Evolutionary conservation across 805 yeast genomes (phyloP).

Genomic region (Saccharomycopsis sp.): DNA sequence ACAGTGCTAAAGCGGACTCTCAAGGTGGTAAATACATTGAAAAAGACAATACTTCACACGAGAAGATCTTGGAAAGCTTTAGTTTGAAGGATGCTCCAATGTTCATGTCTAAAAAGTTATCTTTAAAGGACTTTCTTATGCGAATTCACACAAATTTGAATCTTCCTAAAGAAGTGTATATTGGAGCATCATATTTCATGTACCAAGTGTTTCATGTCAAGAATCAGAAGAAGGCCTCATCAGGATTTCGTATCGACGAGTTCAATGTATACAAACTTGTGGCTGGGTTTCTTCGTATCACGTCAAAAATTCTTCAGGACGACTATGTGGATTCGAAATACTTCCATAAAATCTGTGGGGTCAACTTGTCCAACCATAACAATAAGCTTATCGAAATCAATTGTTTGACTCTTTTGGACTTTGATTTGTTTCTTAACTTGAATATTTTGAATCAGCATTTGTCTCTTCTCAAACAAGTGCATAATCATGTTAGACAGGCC

Average conservation of each 20-base stretch:
- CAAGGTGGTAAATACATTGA: background rate
- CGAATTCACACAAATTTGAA: conserved; percentile 7
- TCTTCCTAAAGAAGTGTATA: conserved; percentile 5
- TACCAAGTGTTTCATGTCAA: background rate
- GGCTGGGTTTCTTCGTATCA: conserved; percentile 2
- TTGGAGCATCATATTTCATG: conserved; percentile 11
- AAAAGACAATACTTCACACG: background rate
- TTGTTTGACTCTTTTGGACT: conserved; percentile 7
- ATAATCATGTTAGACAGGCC: background rate
- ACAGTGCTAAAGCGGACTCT: background rate
- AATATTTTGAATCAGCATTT: conserved; percentile 5
- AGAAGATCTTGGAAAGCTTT: conserved; percentile 2
- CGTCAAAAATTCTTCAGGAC: conserved; percentile 11
- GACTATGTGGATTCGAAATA: background rate
- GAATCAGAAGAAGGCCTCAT: background rate
- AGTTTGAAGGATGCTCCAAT: conserved; percentile 2
- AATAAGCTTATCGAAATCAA: conserved; percentile 6
- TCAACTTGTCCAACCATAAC: background rate
- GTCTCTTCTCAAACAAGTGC: background rate
- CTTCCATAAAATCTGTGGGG: conserved; percentile 7
- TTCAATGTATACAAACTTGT: conserved; percentile 7
- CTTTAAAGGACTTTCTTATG: conserved; percentile 8
- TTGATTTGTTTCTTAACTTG: background rate
- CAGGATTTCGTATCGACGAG: background rate
- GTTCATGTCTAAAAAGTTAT: background rate